phyloP scores from a whole-genome alignment of 352 stramenopile species.

The Pythium aristosporum region DNA sequence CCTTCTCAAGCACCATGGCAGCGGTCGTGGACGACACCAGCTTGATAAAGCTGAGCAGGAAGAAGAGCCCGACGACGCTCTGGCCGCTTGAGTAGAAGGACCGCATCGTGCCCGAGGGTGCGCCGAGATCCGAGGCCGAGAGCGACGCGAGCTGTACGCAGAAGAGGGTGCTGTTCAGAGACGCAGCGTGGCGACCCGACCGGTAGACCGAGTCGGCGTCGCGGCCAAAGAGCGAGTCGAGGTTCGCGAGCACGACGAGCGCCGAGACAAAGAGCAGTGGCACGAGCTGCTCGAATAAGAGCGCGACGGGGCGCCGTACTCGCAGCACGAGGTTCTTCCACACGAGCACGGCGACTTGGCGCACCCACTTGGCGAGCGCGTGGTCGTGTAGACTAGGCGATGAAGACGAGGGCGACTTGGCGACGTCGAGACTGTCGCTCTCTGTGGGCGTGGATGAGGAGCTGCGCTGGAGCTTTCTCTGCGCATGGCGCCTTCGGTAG shows the following conservation, averaged over 20 bases:
- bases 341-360: constrained; percentile 35
- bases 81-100: constrained; percentile 48
- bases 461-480: not conserved
- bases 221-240: constrained; percentile 31
- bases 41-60: constrained; percentile 41
- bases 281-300: constrained; percentile 39
- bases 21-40: constrained; percentile 72
- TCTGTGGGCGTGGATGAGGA: not conserved
- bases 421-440: not conserved
- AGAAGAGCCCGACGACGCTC: constrained; percentile 42
- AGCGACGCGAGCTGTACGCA: constrained; percentile 24
- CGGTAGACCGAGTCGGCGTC: not conserved
- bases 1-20: constrained; percentile 80
- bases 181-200: not conserved
- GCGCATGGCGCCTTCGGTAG: not conserved
- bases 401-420: too few species aligned
- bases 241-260: constrained; percentile 37
- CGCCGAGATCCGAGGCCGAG: constrained; percentile 24
- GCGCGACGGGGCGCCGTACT: constrained; percentile 24
- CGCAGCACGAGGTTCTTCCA: constrained; percentile 48
- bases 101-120: constrained; percentile 26
- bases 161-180: constrained; percentile 27
- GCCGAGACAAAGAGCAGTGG: constrained; percentile 37
- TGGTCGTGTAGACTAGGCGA: not conserved
- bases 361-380: constrained; percentile 13